Base-by-base conservation (phyloP, 371 early-diverging fungal genomes). In the Entomophthora muscae region DNA sequence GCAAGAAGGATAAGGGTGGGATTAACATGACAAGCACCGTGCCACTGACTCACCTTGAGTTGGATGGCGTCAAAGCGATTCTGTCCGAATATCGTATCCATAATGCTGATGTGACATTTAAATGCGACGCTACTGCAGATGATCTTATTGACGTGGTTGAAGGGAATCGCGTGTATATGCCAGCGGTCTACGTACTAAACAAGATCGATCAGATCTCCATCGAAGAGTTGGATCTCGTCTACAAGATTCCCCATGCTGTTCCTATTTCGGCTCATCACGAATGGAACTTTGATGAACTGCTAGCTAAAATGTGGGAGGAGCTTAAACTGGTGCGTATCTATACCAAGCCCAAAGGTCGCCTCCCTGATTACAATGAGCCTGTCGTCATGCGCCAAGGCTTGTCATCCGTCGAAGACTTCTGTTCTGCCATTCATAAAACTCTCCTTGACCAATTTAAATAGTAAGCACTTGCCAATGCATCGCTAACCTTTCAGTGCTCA, bases 281-380 rank as follows among this genome's bases (percentile, higher is more conserved):
- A 68, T 99, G 99, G 99, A 95, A 95, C 73, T 97, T 98, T 83
- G 99, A 99, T 73, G 95, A 95, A 66, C 73, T 99, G 67, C 72
- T 98, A 65, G 91, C 91, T 56, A 93, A 84, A 73, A 93, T 92
- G 85, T 96, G 97, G 97, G 75, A 88, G 68, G 84, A 89, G 74
- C 70, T 91, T 63, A 79, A 77, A 67, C 75, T 91, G 27, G 80
- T 82, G n/a, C 75, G 91, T 65, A 74, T 80, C 53, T 99, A 98
- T 79, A 93, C 99, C 32, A 99, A 98, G 70, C 99, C 98, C 5
- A 96, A 96, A 75, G 98, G 99, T 53, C 83, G 88, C 75, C 69
- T 93, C 62, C 96, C 98, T n/a, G 99, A 98, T 76, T 99, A 98
- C 72, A 79, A 83, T 13, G 82, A 89, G 28, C 99, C 99, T 23